phyloP scores from a whole-genome alignment of 768 basidiomycete genomes.

The Boletus rubescentipes region DNA sequence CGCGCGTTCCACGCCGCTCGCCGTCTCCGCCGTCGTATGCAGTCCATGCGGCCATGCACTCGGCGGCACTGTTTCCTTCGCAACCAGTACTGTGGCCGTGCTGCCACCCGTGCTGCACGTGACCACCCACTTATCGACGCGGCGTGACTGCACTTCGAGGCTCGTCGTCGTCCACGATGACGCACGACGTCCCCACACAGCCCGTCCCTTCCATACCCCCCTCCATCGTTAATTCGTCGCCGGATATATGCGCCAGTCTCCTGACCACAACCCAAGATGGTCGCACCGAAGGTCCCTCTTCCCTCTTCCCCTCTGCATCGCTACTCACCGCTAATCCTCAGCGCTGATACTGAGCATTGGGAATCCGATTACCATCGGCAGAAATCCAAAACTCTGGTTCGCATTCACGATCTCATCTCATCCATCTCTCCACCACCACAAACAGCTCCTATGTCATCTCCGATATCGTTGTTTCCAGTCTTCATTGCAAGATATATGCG shows the following conservation, averaged over 20 bases:
- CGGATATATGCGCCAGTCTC: conserved; percentile 70
- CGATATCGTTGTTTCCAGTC: conserved; percentile 61
- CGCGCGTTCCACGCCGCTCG: conserved; percentile 4
- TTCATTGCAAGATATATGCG: conserved; percentile 84
- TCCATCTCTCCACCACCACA: background rate
- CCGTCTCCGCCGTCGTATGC: conserved; percentile 8
- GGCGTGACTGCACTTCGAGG: conserved; percentile 1
- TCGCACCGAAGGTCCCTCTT: conserved; percentile 57
- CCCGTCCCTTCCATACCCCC: conserved; percentile 29
- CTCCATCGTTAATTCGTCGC: conserved; percentile 5
- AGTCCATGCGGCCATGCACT: conserved; percentile 6
- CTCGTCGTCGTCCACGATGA: conserved; percentile 18
- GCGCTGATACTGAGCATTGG: conserved; percentile 60
- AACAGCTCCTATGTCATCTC: conserved; percentile 59
- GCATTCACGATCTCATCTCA: background rate
- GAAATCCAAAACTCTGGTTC: conserved; percentile 69
- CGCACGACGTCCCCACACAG: conserved; percentile 26
- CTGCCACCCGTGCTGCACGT: conserved; percentile 1
- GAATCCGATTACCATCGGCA: conserved; percentile 66
- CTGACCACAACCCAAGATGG: conserved; percentile 58
- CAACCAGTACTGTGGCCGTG: conserved; percentile 12
- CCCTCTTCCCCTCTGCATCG: background rate
- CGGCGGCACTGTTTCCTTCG: conserved; percentile 7
- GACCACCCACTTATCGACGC: conserved; percentile 9
- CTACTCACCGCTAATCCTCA: conserved; percentile 1